Base-by-base conservation (phyloP, 2,329 filamentous ascomycete species). In the Fusarium albidum region DNA sequence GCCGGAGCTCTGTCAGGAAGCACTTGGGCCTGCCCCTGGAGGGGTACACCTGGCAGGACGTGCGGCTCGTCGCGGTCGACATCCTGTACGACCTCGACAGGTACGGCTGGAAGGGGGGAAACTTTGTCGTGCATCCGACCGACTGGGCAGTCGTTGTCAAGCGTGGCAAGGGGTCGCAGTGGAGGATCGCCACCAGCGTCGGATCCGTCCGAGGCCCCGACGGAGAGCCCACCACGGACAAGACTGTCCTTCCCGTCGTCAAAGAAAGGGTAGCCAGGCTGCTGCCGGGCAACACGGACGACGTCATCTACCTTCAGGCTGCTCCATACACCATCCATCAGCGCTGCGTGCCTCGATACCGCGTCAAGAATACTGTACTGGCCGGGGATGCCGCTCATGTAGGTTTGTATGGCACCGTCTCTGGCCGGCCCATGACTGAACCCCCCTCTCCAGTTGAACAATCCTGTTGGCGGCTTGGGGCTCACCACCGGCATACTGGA, bases 341-440 rank as follows among this genome's bases (percentile, higher is more conserved):
- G 40, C 27, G 40, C 13, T 42, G 40, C 17, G 40, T 42, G 26
- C 28, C 40, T 42, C 40, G 32, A 32, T 42, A 42, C 26, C 40
- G 40, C 21, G 40, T 42, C 40, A 42, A 42, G 40, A 42, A 42
- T 31, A 42, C 26, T 25, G 8, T 42, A 12, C 40, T 42, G 7
- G 28, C 40, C 32, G 40, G 40, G 32, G 40, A 42, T 42, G 40
- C 40, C 14, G 40, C 40, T 42, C 40, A 42, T 32, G 40, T 42
- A 42, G 32, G 28, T 27, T 27, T 31, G n/a, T n/a, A 33, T 18
- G 40, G 40, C 11, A 42, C 40, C 27, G 6, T 42, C 29, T 42
- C 27, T 33, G 15, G 28, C 14, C 21, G 17, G 40, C 28, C 40
- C 4, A 17, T 32, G 17, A 25, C 27, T 42, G 28, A 42, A 42